Evolutionary conservation across 805 yeast species (phyloP), one percentile per base, ranked within the genome.

Genomic region (Pichia nakasei): DNA sequence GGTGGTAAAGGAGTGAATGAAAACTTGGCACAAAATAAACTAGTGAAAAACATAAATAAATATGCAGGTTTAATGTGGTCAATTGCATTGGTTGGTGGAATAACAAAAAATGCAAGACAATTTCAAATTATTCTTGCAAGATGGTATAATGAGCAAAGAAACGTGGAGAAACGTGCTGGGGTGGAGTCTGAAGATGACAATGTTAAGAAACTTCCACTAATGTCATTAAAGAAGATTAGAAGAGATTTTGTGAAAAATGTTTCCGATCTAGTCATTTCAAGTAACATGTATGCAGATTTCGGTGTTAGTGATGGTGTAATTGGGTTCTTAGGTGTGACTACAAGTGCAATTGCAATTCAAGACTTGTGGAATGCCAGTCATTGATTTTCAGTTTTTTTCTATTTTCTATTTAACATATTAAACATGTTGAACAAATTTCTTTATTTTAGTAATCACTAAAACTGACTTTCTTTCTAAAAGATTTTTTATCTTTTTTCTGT

Each of bases 261-360:
- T 11, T 72, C 83, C 48, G 97, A 89, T 64, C 59, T 76, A 50
- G 70, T 83, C 49, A 81, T 89, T 55, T 95, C 93, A 12, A 66
- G 81, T 58, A 79, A 83, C 62, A 75, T 79, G 43, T 73, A 85
- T 62, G 70, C 74, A 45, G 65, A 69, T 63, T 66, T 83, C 53
- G 69, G 70, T 52, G 67, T 78, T 54, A 76, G 79, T 59, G 96
- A 89, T 54, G 93, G 94, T 40, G 71, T 80, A 35, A 76, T 87
- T 41, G 96, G 95, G 32, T 65, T 80, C 46, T 87, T 93, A 33
- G 97, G 97, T 59, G 73, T 83, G 22, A 65, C 85, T 47, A 87
- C 97, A 27, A 82, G 95, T 34, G 47, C 79, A 39, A 68, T 87
- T 63, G 96, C 95, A 37, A 68, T 87, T 42, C 76, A 73, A 58